These are phyloP conservation scores for Orbilia oligospora DNA, from an alignment of 2,329 filamentous ascomycete genomes.

Conservation along the genomic window DNA sequence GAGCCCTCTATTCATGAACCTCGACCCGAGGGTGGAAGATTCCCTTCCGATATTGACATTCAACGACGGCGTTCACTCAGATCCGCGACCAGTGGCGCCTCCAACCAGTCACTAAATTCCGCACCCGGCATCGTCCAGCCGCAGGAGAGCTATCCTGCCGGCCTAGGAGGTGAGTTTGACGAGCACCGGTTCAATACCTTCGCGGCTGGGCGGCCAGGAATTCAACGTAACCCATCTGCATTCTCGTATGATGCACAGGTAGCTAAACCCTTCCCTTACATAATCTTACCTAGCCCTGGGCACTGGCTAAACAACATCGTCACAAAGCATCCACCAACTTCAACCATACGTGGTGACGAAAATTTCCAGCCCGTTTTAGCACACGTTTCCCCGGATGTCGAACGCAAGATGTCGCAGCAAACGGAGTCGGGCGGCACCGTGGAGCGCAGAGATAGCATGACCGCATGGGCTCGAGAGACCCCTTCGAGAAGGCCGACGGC, in stretches of 20 bases:
- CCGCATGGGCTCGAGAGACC: conserved; percentile 58
- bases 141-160: conserved; percentile 67
- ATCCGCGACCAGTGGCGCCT: conserved; percentile 71
- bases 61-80: conserved; percentile 75
- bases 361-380: conserved; percentile 63
- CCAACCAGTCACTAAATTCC: conserved; percentile 69
- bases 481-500: conserved; percentile 63
- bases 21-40: conserved; percentile 81
- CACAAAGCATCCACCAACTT: conserved; percentile 60
- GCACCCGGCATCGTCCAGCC: conserved; percentile 72
- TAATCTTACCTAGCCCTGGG: neutral
- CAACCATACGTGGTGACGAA: conserved; percentile 61
- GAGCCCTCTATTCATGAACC: conserved; percentile 64
- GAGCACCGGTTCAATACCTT: conserved; percentile 63
- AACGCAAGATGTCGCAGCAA: conserved; percentile 61
- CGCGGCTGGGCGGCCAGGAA: conserved; percentile 48
- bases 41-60: conserved; percentile 92
- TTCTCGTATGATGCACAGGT: conserved; percentile 64
- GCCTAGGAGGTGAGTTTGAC: conserved; percentile 48
- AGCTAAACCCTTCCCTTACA: neutral
- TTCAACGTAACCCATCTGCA: conserved; percentile 65
- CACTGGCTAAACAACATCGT: neutral
- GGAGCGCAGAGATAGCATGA: conserved; percentile 40
- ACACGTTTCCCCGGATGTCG: conserved; percentile 61
- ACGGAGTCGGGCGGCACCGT: conserved; percentile 23